Evolutionary conservation across 129 eudicot species (phyloP).

Genomic region (Artemisia annua): DNA sequence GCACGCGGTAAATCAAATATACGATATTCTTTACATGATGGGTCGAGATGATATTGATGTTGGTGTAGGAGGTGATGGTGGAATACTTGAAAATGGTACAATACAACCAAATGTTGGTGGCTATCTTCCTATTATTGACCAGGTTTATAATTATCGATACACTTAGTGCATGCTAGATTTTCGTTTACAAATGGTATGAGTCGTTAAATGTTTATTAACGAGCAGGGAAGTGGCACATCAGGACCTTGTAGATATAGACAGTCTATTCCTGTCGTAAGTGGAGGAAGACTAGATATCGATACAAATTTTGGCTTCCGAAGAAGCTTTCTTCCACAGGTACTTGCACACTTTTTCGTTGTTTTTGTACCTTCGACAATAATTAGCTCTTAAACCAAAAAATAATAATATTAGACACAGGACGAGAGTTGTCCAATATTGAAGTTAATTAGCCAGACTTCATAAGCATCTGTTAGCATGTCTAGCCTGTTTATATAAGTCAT

Average conservation of each 20-base stretch:
- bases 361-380: background rate
- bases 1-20: slow-evolving; percentile 66
- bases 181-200: background rate
- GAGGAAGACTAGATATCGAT: slow-evolving; percentile 75
- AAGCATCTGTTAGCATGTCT: too few relatives aligned
- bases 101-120: too few relatives aligned
- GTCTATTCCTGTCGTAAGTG: slow-evolving; percentile 62
- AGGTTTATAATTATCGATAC: too few relatives aligned
- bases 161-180: background rate
- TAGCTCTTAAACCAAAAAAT: too few relatives aligned
- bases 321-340: slow-evolving; percentile 88
- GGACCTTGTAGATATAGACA: slow-evolving; percentile 92
- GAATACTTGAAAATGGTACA: slow-evolving; percentile 36
- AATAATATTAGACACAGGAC: too few relatives aligned
- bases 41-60: slow-evolving; percentile 76
- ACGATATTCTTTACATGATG: slow-evolving; percentile 92
- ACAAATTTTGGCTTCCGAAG: slow-evolving; percentile 68
- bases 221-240: slow-evolving; percentile 58
- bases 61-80: slow-evolving; percentile 97
- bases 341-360: background rate
- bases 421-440: too few relatives aligned
- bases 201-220: background rate
- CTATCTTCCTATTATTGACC: too few relatives aligned
- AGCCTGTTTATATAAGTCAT: too few relatives aligned
- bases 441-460: too few relatives aligned